phyloP scores from a whole-genome alignment of 768 basidiomycete genomes.

The Hirschioporus abietinus region DNA sequence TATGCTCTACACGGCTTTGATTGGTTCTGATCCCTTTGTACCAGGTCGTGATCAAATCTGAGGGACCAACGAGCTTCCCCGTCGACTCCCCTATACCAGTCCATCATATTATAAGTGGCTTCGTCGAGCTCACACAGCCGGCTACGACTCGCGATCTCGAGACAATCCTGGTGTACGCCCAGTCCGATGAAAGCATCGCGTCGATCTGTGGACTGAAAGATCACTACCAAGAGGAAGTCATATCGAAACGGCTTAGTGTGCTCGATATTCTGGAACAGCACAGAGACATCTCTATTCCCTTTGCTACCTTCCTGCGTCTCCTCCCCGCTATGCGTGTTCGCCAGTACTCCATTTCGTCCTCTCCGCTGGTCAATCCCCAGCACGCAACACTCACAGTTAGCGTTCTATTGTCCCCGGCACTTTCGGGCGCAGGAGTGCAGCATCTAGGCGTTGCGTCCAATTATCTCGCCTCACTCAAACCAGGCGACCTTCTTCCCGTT shows the following conservation, averaged over 20 bases:
- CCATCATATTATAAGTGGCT: constrained; percentile 34
- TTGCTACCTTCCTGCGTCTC: constrained; percentile 34
- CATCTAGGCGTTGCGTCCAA: constrained; percentile 45
- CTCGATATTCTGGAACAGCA: constrained; percentile 37
- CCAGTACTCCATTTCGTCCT: constrained; percentile 48
- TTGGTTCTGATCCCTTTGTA: neutral
- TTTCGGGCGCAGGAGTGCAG: constrained; percentile 25
- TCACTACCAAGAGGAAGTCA: constrained; percentile 30
- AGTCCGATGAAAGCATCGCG: constrained; percentile 20
- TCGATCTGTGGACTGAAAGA: constrained; percentile 26
- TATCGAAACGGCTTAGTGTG: constrained; percentile 32
- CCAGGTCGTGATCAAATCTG: constrained; percentile 32
- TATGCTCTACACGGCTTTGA: constrained; percentile 4
- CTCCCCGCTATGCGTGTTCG: constrained; percentile 43
- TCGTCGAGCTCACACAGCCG: constrained; percentile 44
- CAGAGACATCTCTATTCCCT: constrained; percentile 29
- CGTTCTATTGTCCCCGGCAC: constrained; percentile 34
- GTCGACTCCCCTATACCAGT: constrained; percentile 32
- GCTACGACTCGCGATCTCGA: constrained; percentile 39
- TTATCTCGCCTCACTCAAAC: constrained; percentile 34
- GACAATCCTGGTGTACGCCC: constrained; percentile 23
- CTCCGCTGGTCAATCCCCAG: constrained; percentile 38
- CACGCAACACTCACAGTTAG: constrained; percentile 40
- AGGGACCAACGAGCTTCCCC: constrained; percentile 36
- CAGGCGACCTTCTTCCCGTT: constrained; percentile 39